Evolutionary conservation across 208 protist species (phyloP).

Genomic region (Angomonas desouzai): DNA sequence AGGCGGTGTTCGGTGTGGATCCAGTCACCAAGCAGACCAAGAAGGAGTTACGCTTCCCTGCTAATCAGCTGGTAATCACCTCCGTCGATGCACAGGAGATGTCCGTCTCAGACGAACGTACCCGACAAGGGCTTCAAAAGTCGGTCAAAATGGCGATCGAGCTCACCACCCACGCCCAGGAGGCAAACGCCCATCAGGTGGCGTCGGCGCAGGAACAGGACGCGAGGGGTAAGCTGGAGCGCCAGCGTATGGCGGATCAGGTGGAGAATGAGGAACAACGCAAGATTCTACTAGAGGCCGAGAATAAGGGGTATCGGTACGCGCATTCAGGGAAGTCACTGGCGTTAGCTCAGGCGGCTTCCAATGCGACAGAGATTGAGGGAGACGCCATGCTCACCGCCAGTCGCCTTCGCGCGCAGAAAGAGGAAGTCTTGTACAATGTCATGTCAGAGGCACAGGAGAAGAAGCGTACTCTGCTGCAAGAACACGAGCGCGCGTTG

Average conservation of each 20-base stretch:
- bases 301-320: slow-evolving; percentile 83
- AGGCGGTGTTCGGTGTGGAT: slow-evolving; percentile 83
- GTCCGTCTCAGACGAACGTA: slow-evolving; percentile 93
- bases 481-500: slow-evolving; percentile 33
- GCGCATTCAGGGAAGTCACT: slow-evolving; percentile 87
- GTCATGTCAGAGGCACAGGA: slow-evolving; percentile 50
- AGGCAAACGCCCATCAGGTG: slow-evolving; percentile 89
- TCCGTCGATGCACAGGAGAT: slow-evolving; percentile 95
- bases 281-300: slow-evolving; percentile 75
- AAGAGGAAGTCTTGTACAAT: slow-evolving; percentile 48
- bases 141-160: slow-evolving; percentile 97
- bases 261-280: slow-evolving; percentile 88
- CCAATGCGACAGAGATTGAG: slow-evolving; percentile 88
- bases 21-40: slow-evolving; percentile 34
- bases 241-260: slow-evolving; percentile 91
- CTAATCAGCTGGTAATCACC: slow-evolving; percentile 93
- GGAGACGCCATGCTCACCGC: slow-evolving; percentile 74
- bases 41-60: slow-evolving; percentile 75
- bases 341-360: slow-evolving; percentile 84
- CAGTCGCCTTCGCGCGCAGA: slow-evolving; percentile 69
- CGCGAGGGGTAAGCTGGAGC: slow-evolving; percentile 86
- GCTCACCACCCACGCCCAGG: slow-evolving; percentile 94
- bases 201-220: slow-evolving; percentile 89
- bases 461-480: slow-evolving; percentile 32
- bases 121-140: slow-evolving; percentile 92